A percentile compares a stretch with the other conserved stretches of the same genome.
Conservation (phyloP, 164 flowering plant species). For the grape (Vitis vinifera) region ASM3070453v1 NC_081814.1:2330001-2330500, state of each 20-base stretch:
- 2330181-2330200: conserved; percentile 88
- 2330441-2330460: conserved; percentile 69
- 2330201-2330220: conserved; percentile 83
- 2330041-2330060: conserved; percentile 94
- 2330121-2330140: conserved; percentile 79
- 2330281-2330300: conserved; percentile 87
- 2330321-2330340: conserved; percentile 66
- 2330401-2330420: conserved; percentile 77
- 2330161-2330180: conserved; percentile 90
- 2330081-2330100: conserved; percentile 89
- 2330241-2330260: conserved; percentile 72
- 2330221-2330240: conserved; percentile 90
- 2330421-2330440: conserved; percentile 79
- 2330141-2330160: conserved; percentile 84
- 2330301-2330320: conserved; percentile 92
- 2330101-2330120: conserved; percentile 71
- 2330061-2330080: conserved; percentile 85
- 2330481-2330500: conserved; percentile 86
- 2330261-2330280: conserved; percentile 70
- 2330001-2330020: conserved; percentile 76
- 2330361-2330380: conserved; percentile 98
- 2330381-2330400: conserved; percentile 76
- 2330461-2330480: conserved; percentile 77
- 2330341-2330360: conserved; percentile 80
- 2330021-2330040: conserved; percentile 65